A percentile compares a stretch with the other conserved stretches of the same genome.
Evolutionary conservation across 257 asterid genomes (phyloP).

Genomic region (Solanum raphanifolium): DNA sequence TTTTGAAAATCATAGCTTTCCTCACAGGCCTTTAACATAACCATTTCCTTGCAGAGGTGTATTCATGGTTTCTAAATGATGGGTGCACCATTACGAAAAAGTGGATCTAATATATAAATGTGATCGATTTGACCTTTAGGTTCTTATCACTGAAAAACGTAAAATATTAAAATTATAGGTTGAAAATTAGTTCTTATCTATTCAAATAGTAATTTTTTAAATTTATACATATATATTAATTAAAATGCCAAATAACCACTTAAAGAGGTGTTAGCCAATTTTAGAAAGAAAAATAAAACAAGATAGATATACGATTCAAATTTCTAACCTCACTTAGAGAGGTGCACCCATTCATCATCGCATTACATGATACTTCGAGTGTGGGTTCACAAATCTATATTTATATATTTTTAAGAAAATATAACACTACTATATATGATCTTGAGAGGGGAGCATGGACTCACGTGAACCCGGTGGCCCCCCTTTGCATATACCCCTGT

Average conservation of each 20-base stretch:
- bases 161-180: neutral
- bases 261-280: neutral
- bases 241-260: neutral
- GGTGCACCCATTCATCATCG: neutral
- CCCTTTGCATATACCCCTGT: neutral
- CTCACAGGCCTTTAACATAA: neutral
- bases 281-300: neutral
- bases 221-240: no score
- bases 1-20: neutral
- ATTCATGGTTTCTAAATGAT: neutral
- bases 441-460: neutral
- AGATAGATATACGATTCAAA: neutral
- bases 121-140: neutral
- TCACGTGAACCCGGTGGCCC: neutral
- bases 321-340: neutral
- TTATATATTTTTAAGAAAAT: neutral
- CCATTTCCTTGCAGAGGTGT: neutral
- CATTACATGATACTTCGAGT: neutral
- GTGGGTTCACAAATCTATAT: neutral
- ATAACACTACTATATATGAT: no score
- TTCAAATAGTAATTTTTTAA: neutral
- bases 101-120: neutral
- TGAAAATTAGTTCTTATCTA: neutral
- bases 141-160: neutral
- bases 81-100: neutral